Evolutionary conservation across 2,329 filamentous ascomycete genomes (phyloP), one percentile per base, ranked within the genome.

Genomic region (Pezicula neosporulosa): DNA sequence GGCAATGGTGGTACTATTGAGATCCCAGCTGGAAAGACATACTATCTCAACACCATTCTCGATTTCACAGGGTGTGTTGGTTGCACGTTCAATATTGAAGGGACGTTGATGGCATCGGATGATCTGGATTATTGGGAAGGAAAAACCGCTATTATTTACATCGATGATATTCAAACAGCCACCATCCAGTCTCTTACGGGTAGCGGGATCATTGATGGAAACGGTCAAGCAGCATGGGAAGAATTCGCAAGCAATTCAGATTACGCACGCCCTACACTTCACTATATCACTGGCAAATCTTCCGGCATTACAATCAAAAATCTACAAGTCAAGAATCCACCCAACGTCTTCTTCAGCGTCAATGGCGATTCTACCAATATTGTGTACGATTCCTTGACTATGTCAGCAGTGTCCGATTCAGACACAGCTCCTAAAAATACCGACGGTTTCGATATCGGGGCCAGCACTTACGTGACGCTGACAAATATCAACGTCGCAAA

Each of bases 371-470:
- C 68, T 2, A 62, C 53, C 1, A 68, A 71, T 15, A 59, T 74
- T 7, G 49, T 53, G 1, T 76, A 72, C 56, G 57, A 60, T 16
- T 50, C 63, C 44, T 63, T 76, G 24, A 66, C 60, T 4, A 61
- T 77, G 44, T 65, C 63, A 8, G 72, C 74, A 0, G 62, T 61
- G 2, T 74, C 71, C 3, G 70, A 67, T 7, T 73, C 68, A 4
- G 51, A 52, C 27, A 72, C 71, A 24, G 51, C 52, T 1, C 58
- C 76, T 69, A 71, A 75, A 56, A 82, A 82, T 66, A 82, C 78
- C 3, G 78, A 82, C 52, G 76, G 69, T 6, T 79, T 78, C 54
- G 74, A 78, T 51, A 68, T 79, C 30, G 72, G 73, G 24, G 64
- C 61, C 36, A 73, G 69, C n/a, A 70, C 64, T 16, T 70, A 71